Conservation (phyloP, 805 yeast species). For the Ogataea minuta region DNA sequence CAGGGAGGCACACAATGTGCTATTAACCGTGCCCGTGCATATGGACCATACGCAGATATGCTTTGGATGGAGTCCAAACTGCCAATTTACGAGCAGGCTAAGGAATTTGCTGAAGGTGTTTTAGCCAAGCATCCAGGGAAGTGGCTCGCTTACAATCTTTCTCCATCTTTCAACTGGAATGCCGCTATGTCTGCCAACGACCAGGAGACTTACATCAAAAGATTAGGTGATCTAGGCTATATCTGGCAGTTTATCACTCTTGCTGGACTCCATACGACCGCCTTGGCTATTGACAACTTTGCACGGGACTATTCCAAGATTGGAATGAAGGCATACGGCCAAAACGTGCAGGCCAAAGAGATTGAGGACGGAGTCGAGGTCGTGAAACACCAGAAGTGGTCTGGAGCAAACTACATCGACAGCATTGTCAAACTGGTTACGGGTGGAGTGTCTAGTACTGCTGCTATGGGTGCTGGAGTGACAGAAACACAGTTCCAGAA, state of each 20-base stretch:
- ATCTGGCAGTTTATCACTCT: slow-evolving; percentile 97
- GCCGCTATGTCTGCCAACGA: slow-evolving; percentile 84
- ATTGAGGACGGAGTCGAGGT: slow-evolving; percentile 89
- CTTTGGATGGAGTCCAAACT: slow-evolving; percentile 98
- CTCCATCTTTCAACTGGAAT: slow-evolving; percentile 98
- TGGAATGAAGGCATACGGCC: slow-evolving; percentile 97
- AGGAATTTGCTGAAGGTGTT: slow-evolving; percentile 92
- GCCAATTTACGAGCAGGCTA: slow-evolving; percentile 91
- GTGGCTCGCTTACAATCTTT: slow-evolving; percentile 95
- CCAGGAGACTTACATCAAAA: slow-evolving; percentile 85
- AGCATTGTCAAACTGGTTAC: slow-evolving; percentile 83
- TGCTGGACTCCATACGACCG: slow-evolving; percentile 96
- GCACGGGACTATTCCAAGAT: slow-evolving; percentile 70
- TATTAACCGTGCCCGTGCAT: slow-evolving; percentile 93
- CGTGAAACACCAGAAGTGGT: slow-evolving; percentile 98
- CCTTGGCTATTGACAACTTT: slow-evolving; percentile 84
- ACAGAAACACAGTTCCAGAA: slow-evolving; percentile 91
- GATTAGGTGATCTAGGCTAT: slow-evolving; percentile 85
- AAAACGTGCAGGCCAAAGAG: slow-evolving; percentile 81
- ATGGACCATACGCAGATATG: slow-evolving; percentile 91
- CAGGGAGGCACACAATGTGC: slow-evolving; percentile 97
- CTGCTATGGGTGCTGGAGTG: slow-evolving; percentile 98
- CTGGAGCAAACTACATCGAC: slow-evolving; percentile 97
- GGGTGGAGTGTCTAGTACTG: slow-evolving; percentile 93
- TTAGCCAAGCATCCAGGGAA: slow-evolving; percentile 76